phyloP scores from a whole-genome alignment of 441 rosid species.

The Arabidopsis hybrid region DNA sequence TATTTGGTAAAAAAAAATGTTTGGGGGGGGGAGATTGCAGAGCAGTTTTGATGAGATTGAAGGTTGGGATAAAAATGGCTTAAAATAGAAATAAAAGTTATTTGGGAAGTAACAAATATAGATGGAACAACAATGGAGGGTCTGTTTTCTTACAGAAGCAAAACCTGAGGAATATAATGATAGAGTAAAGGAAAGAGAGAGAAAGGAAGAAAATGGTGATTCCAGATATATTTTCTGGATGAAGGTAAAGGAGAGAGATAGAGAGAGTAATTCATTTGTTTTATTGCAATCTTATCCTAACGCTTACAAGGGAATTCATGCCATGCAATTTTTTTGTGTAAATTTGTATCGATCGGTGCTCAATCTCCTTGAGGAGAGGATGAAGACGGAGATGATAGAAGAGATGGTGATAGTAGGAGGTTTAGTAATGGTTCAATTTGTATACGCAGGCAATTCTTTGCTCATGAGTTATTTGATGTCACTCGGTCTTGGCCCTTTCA shows the following conservation, averaged over 20 bases:
- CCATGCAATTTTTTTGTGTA: conserved; percentile 24
- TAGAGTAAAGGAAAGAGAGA: conserved; percentile 25
- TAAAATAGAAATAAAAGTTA: conserved; percentile 36
- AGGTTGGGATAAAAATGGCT: conserved; percentile 34
- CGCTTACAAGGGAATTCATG: conserved; percentile 7
- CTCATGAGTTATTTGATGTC: conserved; percentile 81
- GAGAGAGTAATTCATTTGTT: no score
- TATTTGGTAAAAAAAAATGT: background rate
- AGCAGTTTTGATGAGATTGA: conserved; percentile 10
- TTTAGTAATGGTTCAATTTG: conserved; percentile 65
- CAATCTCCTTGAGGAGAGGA: conserved; percentile 33
- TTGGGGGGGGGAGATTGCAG: conserved; percentile 4
- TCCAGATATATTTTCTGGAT: conserved; percentile 36
- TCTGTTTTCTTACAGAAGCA: conserved; percentile 22
- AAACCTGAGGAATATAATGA: conserved; percentile 32
- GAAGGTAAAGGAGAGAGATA: conserved; percentile 16
- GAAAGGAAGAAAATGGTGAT: conserved; percentile 27
- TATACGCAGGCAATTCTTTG: conserved; percentile 67
- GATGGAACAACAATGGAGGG: conserved; percentile 39
- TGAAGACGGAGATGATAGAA: conserved; percentile 56
- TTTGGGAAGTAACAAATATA: conserved; percentile 42
- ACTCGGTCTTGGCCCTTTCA: conserved; percentile 68
- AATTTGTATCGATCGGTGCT: conserved; percentile 21
- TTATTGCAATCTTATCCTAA: conserved; percentile 22
- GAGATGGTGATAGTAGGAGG: conserved; percentile 68